phyloP scores from a whole-genome alignment of 805 yeast genomes.

The Myxozyma sirexii region DNA sequence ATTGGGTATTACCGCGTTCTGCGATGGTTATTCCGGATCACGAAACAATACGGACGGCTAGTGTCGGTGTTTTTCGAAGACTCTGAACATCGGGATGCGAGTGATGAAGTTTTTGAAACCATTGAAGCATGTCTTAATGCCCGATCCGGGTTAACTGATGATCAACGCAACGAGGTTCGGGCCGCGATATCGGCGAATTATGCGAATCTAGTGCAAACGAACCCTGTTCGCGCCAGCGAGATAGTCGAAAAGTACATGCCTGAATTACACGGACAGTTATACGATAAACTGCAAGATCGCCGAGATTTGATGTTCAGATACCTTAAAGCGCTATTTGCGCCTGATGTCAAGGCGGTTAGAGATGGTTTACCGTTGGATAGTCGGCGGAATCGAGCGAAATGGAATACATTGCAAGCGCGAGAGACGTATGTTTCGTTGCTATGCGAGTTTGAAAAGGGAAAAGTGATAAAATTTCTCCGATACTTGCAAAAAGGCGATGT shows the following conservation, averaged over 20 bases:
- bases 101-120: conserved; percentile 31
- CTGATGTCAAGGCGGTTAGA: conserved; percentile 13
- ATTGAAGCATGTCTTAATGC: conserved; percentile 30
- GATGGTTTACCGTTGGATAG: conserved; percentile 11
- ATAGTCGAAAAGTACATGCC: conserved; percentile 28
- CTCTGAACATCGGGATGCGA: conserved; percentile 3
- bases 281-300: conserved; percentile 20
- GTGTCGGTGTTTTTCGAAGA: conserved; percentile 40
- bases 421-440: conserved; percentile 33
- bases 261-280: conserved; percentile 27
- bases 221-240: conserved; percentile 29
- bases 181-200: conserved; percentile 22
- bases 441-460: conserved; percentile 29
- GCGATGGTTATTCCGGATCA: conserved; percentile 57
- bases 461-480: conserved; percentile 29
- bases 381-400: conserved; percentile 18
- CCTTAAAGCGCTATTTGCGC: conserved; percentile 26
- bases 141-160: conserved; percentile 19
- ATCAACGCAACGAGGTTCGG: conserved; percentile 25
- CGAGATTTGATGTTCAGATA: conserved; percentile 27
- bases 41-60: conserved; percentile 56
- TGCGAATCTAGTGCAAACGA: conserved; percentile 26
- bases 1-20: conserved; percentile 64
- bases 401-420: conserved; percentile 35
- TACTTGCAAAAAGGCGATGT: conserved; percentile 32